Base-by-base conservation (phyloP, 2,329 filamentous ascomycete species). In the Botrytis hyacinthi region DNA sequence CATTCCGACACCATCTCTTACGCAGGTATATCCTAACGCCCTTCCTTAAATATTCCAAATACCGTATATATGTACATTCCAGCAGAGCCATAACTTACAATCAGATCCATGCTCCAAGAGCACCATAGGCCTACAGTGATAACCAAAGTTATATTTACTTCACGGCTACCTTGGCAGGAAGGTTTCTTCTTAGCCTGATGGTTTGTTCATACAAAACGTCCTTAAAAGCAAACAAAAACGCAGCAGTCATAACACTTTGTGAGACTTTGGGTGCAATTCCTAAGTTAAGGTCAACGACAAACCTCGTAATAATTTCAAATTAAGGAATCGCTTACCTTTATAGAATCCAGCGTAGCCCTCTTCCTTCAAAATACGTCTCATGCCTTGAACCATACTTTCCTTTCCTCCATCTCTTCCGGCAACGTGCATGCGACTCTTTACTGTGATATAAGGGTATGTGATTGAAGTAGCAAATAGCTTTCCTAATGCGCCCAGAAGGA, bases 371-470 rank as follows among this genome's bases (percentile, higher is more conserved):
- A 98, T 95, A 75, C 91, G 88, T 80, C 87, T 90, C 81, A 99
- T 88, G 65, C 91, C 93, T 77, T 90, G 88, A 71, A 91, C 87
- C 87, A 98, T 92, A 78, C 92, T 92, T 84, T 97, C 92, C 83
- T 92, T 92, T 76, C 90, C 90, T n/a, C 89, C 88, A 76, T 90
- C 90, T 79, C 90, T 90, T 75, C 88, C 90, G 42, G 95, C 94
- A 75, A 99, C 94, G 82, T 99, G 96, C 90, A 97, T 97, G 82
- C 94, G 90, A 84, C 94, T 97, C 90, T 99, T 99, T 80, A 99
- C 92, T 7, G 96, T 99, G 82, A 99, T 98, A 82, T 99, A 99
- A 18, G 96, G 96, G 83, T 99, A 99, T 9, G 96, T 99, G 80
- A 98, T 93, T 75, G 87, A 90, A 4, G 96, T 99, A 37, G 96